Base-by-base conservation (phyloP, 495 filamentous ascomycete species). In the Chlorociboria aeruginascens region DNA sequence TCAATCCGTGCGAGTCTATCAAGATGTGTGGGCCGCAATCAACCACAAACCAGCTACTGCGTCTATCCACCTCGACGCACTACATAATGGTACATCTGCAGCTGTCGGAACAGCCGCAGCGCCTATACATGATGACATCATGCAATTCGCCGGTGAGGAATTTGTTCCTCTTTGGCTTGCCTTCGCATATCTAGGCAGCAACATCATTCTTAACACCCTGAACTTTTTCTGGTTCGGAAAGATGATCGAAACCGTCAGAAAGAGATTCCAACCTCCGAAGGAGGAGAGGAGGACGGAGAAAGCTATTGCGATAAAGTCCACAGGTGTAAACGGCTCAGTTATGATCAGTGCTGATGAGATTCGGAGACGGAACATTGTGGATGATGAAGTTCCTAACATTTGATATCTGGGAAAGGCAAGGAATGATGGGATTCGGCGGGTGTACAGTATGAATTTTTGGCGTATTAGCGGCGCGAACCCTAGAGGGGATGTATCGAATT, bases 141-240 rank as follows among this genome's bases (percentile, higher is more conserved):
- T 76, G 70, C 53, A 49, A 28, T 76, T 66, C 32, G 69, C 69
- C 9, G 59, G 52, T 36, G 61, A 61, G 30, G 63, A 70, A 8
- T 67, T 68, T 46, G 67, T 95, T 6, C 92, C 92, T 0, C 55
- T 77, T 1, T 97, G 92, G 90, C 69, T 97, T 20, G 84, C 84
- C 3, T 56, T 69, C 12, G 72, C 78, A 25, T 97, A 97, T 57
- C 66, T 95, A 1, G 70, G 66, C 3, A 79, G 78, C 35, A 97
- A 98, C 59, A 37, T 90, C 20, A 71, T 82, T 3, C 70, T 98
- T 12, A 96, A 95, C 66, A 69, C 74, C 42, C 68, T 98, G 40
- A 98, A 98, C 65, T 89, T 88, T 63, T 89, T 81, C 68, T 98
- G 92, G 92, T 97, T 95, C 64, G 79, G 80, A 49, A 92, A 90